Base-by-base conservation (phyloP, 2,329 filamentous ascomycete species). In the Xylariomycetidae sp. region DNA sequence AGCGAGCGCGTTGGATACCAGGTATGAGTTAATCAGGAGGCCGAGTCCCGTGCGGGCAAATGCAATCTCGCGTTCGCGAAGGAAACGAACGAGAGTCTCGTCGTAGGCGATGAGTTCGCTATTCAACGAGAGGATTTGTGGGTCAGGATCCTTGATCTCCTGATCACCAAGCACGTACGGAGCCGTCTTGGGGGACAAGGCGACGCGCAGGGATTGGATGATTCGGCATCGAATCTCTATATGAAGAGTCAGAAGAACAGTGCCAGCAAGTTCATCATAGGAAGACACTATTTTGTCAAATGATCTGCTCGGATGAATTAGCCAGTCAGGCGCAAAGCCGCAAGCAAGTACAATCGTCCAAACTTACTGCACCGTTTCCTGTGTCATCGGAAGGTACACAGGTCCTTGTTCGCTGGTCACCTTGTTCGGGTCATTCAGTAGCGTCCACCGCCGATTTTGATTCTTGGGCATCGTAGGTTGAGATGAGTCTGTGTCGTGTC, bases 251-350 rank as follows among this genome's bases (percentile, higher is more conserved):
- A 94, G 70, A 3, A 97, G 75, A 26, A 89, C 80, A 3, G 80
- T 88, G 13, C 75, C 73, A 16, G 85, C 85, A 23, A 98, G 80
- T 42, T 87, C 77, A 40, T 86, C 82, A 59, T 90, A 92, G 2
- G 86, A 89, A 15, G 80, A 73, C 8, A 96, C 72, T 13, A 95
- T 92, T 39, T 74, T 80, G 58, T 98, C 92, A 57, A 98, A 97
- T 13, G 81, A 80, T 48, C 82, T 85, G 34, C 3, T n/a, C n/a
- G n/a, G n/a, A n/a, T n/a, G n/a, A n/a, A n/a, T n/a, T n/a, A n/a
- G n/a, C n/a, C n/a, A n/a, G n/a, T n/a, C n/a, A n/a, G n/a, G n/a
- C n/a, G n/a, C n/a, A n/a, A n/a, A n/a, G n/a, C n/a, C n/a, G n/a
- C n/a, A n/a, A n/a, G n/a, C n/a, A n/a, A n/a, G n/a, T n/a, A n/a